These are phyloP conservation scores for Xylaria telfairii DNA, from an alignment of 495 filamentous ascomycete genomes.

Conservation along the genomic window DNA sequence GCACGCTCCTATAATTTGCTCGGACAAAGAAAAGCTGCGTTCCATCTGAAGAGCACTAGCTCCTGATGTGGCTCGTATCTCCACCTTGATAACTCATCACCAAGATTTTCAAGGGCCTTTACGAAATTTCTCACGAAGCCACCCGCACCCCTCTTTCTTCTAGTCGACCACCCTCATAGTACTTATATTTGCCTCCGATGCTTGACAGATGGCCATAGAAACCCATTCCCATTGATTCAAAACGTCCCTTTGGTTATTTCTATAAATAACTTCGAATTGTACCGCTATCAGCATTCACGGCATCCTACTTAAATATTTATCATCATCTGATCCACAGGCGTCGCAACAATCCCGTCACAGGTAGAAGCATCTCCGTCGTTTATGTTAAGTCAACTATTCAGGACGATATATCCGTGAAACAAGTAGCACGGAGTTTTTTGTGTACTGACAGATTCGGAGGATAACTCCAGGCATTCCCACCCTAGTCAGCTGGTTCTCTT, in stretches of 20 bases:
- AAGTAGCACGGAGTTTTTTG: background rate
- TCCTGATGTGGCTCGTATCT: conserved; percentile 36
- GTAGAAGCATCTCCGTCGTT: background rate
- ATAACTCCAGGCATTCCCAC: background rate
- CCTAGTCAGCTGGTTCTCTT: background rate
- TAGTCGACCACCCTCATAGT: background rate
- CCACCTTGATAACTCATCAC: conserved; percentile 30
- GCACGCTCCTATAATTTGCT: conserved; percentile 35
- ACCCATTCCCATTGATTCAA: background rate
- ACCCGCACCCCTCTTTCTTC: background rate
- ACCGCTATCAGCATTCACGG: background rate
- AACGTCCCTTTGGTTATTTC: background rate
- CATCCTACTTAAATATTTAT: background rate
- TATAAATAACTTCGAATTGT: background rate
- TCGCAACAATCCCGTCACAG: too few species aligned
- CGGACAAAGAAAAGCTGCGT: conserved; percentile 41
- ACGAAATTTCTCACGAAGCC: conserved; percentile 36
- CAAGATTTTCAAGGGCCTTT: conserved; percentile 26
- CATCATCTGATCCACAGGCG: background rate
- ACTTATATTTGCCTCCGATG: conserved; percentile 1
- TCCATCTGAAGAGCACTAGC: conserved; percentile 35
- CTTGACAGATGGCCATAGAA: background rate
- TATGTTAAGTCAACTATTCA: background rate
- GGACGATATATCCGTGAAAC: background rate
- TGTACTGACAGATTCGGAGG: background rate